A percentile compares a stretch with the other conserved stretches of the same genome.
These are phyloP conservation scores for Diaporthe longicolla DNA, from an alignment of 2,329 filamentous ascomycete species.

Conservation along the genomic window DNA sequence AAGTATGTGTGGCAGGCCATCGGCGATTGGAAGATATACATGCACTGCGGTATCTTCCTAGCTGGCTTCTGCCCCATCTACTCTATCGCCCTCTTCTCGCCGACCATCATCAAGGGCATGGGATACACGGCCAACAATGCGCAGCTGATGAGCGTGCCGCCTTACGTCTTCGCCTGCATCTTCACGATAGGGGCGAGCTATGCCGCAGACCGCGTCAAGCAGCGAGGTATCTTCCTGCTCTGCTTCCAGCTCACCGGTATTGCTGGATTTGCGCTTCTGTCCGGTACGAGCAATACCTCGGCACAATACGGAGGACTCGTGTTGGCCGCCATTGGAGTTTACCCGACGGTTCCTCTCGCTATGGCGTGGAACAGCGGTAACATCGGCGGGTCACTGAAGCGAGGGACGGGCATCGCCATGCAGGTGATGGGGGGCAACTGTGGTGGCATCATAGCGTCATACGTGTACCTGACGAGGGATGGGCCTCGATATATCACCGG, in stretches of 20 bases:
- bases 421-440: conserved; percentile 46
- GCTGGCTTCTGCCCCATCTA: conserved; percentile 71
- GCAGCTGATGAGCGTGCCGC: conserved; percentile 75
- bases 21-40: conserved; percentile 69
- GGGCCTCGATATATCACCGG: conserved; percentile 44
- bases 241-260: conserved; percentile 62
- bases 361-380: conserved; percentile 74
- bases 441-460: conserved; percentile 46
- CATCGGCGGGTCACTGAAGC: conserved; percentile 59
- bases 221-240: conserved; percentile 57
- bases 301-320: conserved; percentile 65
- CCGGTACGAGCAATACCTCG: conserved; percentile 52
- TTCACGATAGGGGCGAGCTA: conserved; percentile 65
- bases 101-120: conserved; percentile 69
- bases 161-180: conserved; percentile 70
- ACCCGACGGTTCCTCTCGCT: conserved; percentile 68
- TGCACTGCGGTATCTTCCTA: conserved; percentile 74
- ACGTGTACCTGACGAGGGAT: conserved; percentile 45
- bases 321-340: conserved; percentile 62
- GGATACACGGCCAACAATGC: conserved; percentile 66
- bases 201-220: conserved; percentile 48
- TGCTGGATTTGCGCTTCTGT: conserved; percentile 60
- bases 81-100: conserved; percentile 73
- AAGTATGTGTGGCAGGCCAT: conserved; percentile 70
- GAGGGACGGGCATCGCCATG: conserved; percentile 42